These are phyloP conservation scores for Talaromyces trachyspermus DNA, from an alignment of 495 filamentous ascomycete species.

Conservation along the genomic window DNA sequence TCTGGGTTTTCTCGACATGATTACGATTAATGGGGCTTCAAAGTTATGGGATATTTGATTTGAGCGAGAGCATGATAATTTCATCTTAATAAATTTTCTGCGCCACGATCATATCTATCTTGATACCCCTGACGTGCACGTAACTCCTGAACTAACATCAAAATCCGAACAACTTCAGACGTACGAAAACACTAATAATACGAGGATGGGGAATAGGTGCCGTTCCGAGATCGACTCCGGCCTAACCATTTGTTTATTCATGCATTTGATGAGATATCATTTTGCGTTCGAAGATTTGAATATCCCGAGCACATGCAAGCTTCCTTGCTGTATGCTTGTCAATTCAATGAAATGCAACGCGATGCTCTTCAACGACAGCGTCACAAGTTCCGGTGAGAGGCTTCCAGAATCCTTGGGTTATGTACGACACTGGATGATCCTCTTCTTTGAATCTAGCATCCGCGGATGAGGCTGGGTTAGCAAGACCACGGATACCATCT, in stretches of 20 bases:
- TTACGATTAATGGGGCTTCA: neutral
- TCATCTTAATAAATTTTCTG: too few species aligned
- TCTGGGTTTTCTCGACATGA: neutral
- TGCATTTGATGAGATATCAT: too few species aligned
- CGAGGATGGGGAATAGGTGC: too few species aligned
- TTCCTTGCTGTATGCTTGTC: neutral
- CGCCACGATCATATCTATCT: slow-evolving; percentile 14
- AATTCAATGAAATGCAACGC: neutral
- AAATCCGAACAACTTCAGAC: slow-evolving; percentile 33
- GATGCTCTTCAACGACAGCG: neutral
- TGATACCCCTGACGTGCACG: slow-evolving; percentile 32
- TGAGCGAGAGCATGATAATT: neutral
- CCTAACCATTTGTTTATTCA: too few species aligned
- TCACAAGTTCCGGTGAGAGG: neutral
- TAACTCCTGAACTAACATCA: slow-evolving; percentile 24
- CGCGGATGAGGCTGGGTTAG: neutral
- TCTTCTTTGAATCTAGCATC: neutral
- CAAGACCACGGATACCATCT: neutral
- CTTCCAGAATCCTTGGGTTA: slow-evolving; percentile 10
- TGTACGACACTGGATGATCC: slow-evolving; percentile 16
- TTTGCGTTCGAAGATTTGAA: too few species aligned
- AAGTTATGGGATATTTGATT: too few species aligned
- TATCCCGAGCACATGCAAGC: too few species aligned
- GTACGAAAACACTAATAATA: too few species aligned
- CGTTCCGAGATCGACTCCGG: too few species aligned